Evolutionary conservation across 176 grass and related monocot genomes (phyloP).

Genomic region (Melocanna baccifera): DNA sequence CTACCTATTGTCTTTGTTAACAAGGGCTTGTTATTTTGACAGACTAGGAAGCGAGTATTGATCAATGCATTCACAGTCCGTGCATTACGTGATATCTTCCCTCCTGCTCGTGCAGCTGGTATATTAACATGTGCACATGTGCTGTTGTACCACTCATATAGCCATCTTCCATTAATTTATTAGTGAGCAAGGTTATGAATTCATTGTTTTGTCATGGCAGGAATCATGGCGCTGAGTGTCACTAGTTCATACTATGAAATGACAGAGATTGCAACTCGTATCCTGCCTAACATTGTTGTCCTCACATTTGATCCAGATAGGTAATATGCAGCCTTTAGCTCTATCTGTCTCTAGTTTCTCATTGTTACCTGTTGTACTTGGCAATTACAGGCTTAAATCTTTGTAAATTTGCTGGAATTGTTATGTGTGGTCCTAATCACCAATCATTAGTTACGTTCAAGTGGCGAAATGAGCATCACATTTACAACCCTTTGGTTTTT

Average conservation of each 20-base stretch:
- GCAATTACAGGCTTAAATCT: not conserved
- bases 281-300: slow-evolving; percentile 89
- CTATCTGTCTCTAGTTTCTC: slow-evolving; percentile 24
- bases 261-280: slow-evolving; percentile 91
- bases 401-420: not conserved
- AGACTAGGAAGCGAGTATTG: slow-evolving; percentile 97
- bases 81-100: slow-evolving; percentile 88
- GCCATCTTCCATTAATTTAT: slow-evolving; percentile 1
- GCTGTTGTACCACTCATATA: slow-evolving; percentile 1
- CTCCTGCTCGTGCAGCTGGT: slow-evolving; percentile 97
- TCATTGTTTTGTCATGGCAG: slow-evolving; percentile 44
- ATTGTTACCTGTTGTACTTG: slow-evolving; percentile 1
- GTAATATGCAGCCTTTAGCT: slow-evolving; percentile 36
- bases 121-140: slow-evolving; percentile 37
- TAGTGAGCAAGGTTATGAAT: slow-evolving; percentile 12
- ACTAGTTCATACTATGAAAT: slow-evolving; percentile 97
- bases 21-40: slow-evolving; percentile 25
- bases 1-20: slow-evolving; percentile 26
- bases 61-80: slow-evolving; percentile 99
- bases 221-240: slow-evolving; percentile 93
- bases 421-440: not conserved
- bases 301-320: slow-evolving; percentile 95
- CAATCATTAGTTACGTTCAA: not conserved
- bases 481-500: not conserved
- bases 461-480: not conserved